Base-by-base conservation (phyloP, 139 green algal species). In the Parachlorella kessleri region DNA sequence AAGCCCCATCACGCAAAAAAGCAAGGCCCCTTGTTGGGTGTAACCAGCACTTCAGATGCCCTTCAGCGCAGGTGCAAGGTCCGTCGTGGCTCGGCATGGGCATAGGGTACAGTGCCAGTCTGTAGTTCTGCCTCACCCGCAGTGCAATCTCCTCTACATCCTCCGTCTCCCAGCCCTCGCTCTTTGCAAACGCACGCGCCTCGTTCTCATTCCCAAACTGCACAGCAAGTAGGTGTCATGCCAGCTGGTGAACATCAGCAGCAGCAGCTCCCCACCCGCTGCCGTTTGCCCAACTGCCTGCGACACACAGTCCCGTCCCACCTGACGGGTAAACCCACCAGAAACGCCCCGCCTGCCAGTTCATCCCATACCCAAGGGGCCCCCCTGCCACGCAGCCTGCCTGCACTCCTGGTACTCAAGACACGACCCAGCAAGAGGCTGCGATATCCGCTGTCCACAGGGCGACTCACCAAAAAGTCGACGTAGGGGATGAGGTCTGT, bases 151-250 rank as follows among this genome's bases (percentile, higher is more conserved):
- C 90, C 41, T 86, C 69, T 8, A 98, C 80, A 69, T 97, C 88
- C 26, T 87, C 70, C 0, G 91, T 96, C 37, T 94, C 92, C 97
- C 94, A 99, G 41, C 91, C 91, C 85, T 98, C 94, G 26, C 84
- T 90, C 85, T 98, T 85, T 35, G 96, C 94, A 90, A 99, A 98
- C 6, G 94, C 89, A 4, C 81, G 76, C 26, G 95, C 95, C 90
- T 99, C 96, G 32, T 91, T 96, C 90, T 99, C 97, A 77, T 99
- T 99, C 70, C 94, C 96, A 86, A 99, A 99, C 71, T 69, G 63
- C 53, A 14, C 53, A 2, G 53, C 53, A 63, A 21, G 53, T 14
- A 28, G 18, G 53, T 21, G 18, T 63, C 18, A 21, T 80, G 74
- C 74, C 14, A 6, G 26, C 33, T 23, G 40, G 14, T 30, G 18